These are phyloP conservation scores for Leucocoprinus leucothites DNA, from an alignment of 768 basidiomycete genomes.

Conservation along the genomic window DNA sequence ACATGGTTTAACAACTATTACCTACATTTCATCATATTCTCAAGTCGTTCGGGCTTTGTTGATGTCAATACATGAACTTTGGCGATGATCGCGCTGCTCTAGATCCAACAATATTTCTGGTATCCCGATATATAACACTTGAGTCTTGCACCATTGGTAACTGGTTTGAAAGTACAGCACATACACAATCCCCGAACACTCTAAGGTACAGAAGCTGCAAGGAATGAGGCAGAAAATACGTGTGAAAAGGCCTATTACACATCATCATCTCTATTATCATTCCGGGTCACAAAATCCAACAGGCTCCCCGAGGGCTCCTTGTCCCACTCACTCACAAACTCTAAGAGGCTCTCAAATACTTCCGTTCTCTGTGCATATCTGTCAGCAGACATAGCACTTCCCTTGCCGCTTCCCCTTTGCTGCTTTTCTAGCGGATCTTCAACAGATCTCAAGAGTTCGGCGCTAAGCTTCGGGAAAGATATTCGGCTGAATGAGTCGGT, in stretches of 20 bases:
- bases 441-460: conserved; percentile 23
- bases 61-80: too few relatives aligned
- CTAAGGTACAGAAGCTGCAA: too few relatives aligned
- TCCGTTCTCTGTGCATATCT: conserved; percentile 64
- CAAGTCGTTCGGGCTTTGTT: too few relatives aligned
- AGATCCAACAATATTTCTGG: too few relatives aligned
- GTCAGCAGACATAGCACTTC: conserved; percentile 33
- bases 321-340: conserved; percentile 56
- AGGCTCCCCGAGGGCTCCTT: conserved; percentile 68
- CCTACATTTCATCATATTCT: too few relatives aligned
- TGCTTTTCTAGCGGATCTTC: conserved; percentile 23
- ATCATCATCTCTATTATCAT: conserved; percentile 17
- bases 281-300: conserved; percentile 56
- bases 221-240: too few relatives aligned
- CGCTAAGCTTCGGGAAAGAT: conserved; percentile 13
- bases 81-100: too few relatives aligned
- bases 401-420: conserved; percentile 15
- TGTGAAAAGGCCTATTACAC: background rate
- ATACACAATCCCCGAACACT: background rate
- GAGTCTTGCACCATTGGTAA: too few relatives aligned
- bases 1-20: background rate
- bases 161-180: too few relatives aligned
- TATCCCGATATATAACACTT: too few relatives aligned
- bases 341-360: conserved; percentile 66
- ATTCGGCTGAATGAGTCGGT: background rate